Percentiles rank a stretch among this genome's conserved stretches.
Evolutionary conservation across 257 asterid genomes (phyloP).

Genomic region (Primulina tabacum): DNA sequence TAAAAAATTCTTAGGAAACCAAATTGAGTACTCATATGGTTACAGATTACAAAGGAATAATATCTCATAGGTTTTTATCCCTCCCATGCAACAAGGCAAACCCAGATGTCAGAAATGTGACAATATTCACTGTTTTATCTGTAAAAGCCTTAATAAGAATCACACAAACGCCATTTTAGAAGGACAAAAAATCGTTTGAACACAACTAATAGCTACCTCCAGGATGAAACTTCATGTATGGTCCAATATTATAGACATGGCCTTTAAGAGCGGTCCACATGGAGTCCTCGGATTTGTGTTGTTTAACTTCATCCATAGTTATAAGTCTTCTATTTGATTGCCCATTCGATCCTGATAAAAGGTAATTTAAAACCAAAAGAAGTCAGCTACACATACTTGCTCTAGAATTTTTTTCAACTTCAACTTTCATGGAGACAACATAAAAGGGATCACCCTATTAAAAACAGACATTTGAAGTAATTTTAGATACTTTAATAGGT

Average conservation of each 20-base stretch:
- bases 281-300: slow-evolving; percentile 67
- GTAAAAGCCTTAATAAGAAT: not conserved
- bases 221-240: slow-evolving; percentile 96
- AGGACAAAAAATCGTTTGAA: slow-evolving; percentile 1
- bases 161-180: slow-evolving; percentile 1
- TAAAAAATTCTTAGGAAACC: not conserved
- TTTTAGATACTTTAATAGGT: slow-evolving; percentile 1
- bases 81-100: slow-evolving; percentile 3
- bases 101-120: not conserved
- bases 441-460: not conserved
- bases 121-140: not conserved
- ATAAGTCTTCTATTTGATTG: slow-evolving; percentile 71
- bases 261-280: slow-evolving; percentile 99
- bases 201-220: slow-evolving; percentile 58
- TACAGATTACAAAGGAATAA: not conserved
- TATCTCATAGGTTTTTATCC: not conserved
- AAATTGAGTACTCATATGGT: too few species aligned
- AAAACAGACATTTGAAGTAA: not conserved
- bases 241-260: slow-evolving; percentile 79
- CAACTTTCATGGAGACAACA: not conserved
- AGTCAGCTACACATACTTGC: not conserved
- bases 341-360: slow-evolving; percentile 68
- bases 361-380: slow-evolving; percentile 14
- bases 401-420: slow-evolving; percentile 1
- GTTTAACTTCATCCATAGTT: slow-evolving; percentile 75